Evolutionary conservation across 2,329 filamentous ascomycete genomes (phyloP).

Genomic region (Aspergillus clavatus): DNA sequence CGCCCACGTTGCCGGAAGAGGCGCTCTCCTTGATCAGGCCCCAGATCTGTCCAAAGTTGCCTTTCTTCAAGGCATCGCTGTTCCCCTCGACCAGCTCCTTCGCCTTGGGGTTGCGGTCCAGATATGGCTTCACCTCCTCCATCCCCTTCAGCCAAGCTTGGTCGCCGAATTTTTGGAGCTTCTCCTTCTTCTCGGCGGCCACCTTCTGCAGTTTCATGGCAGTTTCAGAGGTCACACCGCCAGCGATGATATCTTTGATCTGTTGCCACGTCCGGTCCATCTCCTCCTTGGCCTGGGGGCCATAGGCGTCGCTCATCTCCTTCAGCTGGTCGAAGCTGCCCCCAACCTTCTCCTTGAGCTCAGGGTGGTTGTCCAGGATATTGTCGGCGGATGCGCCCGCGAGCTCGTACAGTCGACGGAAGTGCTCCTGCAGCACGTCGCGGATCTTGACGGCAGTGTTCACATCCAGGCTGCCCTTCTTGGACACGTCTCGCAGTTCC

Average conservation of each 20-base stretch:
- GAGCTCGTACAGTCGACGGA: constrained; percentile 56
- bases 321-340: constrained; percentile 65
- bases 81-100: constrained; percentile 71
- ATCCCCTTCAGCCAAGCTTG: constrained; percentile 68
- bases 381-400: constrained; percentile 59
- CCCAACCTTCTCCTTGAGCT: constrained; percentile 67
- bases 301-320: constrained; percentile 63
- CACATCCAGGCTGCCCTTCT: constrained; percentile 56
- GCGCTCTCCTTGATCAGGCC: constrained; percentile 58
- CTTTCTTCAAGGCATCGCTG: constrained; percentile 61
- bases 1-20: constrained; percentile 56
- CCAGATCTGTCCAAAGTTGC: constrained; percentile 61
- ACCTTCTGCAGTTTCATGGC: constrained; percentile 55
- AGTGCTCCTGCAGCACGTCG: constrained; percentile 58
- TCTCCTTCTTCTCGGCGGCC: constrained; percentile 64
- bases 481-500: constrained; percentile 59
- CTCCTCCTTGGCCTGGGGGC: constrained; percentile 72
- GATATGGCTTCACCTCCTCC: constrained; percentile 64
- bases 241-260: constrained; percentile 58
- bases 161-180: constrained; percentile 63
- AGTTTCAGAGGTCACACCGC: constrained; percentile 53
- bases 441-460: constrained; percentile 59
- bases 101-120: constrained; percentile 72
- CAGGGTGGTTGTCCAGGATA: constrained; percentile 67
- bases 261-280: constrained; percentile 67